Conservation (phyloP, 2,329 filamentous ascomycete genomes). For the Fusarium liriodendri region DNA sequence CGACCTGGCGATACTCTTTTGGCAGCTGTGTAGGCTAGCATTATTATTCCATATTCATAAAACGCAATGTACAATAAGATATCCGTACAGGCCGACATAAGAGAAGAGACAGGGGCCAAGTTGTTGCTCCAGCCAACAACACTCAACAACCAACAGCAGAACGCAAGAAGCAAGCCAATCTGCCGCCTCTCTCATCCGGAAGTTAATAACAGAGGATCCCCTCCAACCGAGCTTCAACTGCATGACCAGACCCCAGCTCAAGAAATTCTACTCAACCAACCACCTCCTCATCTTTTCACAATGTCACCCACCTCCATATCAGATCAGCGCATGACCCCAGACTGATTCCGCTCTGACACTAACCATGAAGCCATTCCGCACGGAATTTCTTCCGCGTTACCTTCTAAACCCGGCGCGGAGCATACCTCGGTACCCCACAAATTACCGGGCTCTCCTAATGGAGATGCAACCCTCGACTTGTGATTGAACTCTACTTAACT, state of each 20-base stretch:
- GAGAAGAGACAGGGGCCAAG: background rate
- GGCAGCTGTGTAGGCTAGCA: no score
- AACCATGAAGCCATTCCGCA: constrained; percentile 1
- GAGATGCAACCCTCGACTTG: constrained; percentile 26
- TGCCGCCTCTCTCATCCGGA: background rate
- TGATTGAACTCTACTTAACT: constrained; percentile 28
- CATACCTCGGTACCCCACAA: constrained; percentile 37
- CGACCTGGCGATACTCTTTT: background rate
- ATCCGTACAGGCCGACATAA: no score
- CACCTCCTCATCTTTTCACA: background rate
- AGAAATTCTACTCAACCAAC: background rate
- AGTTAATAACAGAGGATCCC: background rate
- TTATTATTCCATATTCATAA: background rate
- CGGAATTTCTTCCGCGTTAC: constrained; percentile 39
- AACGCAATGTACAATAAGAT: background rate
- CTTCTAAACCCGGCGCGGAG: constrained; percentile 14
- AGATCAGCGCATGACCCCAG: background rate
- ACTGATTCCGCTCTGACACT: background rate
- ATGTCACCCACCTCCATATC: background rate
- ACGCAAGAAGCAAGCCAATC: background rate
- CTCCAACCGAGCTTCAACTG: background rate
- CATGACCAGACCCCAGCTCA: background rate
- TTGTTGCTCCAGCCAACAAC: background rate
- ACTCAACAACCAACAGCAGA: background rate
- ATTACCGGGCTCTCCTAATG: constrained; percentile 2